Evolutionary conservation across 2,329 filamentous ascomycete species (phyloP).

Genomic region (Botrytis galanthina): DNA sequence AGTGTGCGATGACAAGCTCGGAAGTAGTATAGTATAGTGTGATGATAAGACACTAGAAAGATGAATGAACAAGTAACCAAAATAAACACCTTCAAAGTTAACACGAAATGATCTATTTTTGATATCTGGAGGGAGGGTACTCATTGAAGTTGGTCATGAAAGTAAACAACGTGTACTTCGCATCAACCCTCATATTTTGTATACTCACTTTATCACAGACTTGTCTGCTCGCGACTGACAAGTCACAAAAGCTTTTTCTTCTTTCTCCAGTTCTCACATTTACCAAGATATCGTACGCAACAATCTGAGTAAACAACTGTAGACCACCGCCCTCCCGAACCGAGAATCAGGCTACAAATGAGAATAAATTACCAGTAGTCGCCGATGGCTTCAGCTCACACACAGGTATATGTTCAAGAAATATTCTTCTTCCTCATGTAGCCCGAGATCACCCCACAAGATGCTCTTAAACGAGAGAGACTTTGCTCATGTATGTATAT

Average conservation of each 20-base stretch:
- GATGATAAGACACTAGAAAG: not conserved
- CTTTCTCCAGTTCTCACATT: not conserved
- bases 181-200: not conserved
- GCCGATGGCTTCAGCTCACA: too few species aligned
- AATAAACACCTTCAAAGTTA: not conserved
- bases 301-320: not conserved
- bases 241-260: not conserved
- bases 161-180: not conserved
- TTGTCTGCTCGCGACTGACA: not conserved
- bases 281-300: not conserved
- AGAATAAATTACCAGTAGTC: not conserved
- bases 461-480: not conserved
- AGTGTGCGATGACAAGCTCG: not conserved
- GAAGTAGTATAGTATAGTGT: not conserved
- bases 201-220: not conserved
- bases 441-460: not conserved
- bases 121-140: not conserved
- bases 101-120: not conserved
- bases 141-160: not conserved
- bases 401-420: not conserved
- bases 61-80: slow-evolving; percentile 1
- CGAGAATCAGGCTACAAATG: not conserved
- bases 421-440: not conserved
- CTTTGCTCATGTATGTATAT: not conserved
- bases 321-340: not conserved